These are phyloP conservation scores for Lentinula raphanica DNA, from an alignment of 768 basidiomycete species.

Conservation along the genomic window DNA sequence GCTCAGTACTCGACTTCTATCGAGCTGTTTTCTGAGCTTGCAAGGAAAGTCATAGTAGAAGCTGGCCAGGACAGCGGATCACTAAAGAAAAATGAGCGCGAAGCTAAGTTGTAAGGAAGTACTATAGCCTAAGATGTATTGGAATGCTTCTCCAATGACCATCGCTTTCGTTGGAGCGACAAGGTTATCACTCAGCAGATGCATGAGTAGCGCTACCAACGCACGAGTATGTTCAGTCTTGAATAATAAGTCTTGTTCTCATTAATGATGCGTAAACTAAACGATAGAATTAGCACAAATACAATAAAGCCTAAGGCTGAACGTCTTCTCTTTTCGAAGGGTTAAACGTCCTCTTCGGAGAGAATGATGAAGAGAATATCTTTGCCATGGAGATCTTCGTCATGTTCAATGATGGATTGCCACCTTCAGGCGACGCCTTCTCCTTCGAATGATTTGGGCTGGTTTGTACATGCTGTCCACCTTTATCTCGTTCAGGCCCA, in stretches of 20 bases:
- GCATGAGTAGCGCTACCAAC: too few relatives aligned
- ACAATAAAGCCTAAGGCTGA: too few relatives aligned
- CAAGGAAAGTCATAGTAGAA: neutral
- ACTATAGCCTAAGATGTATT: too few relatives aligned
- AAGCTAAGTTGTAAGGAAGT: constrained; percentile 27
- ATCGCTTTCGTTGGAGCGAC: too few relatives aligned
- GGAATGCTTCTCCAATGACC: neutral
- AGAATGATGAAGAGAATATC: neutral
- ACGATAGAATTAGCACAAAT: too few relatives aligned
- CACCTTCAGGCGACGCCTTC: neutral
- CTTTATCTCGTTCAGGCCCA: neutral
- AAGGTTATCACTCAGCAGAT: too few relatives aligned
- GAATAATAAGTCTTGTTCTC: too few relatives aligned
- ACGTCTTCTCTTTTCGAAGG: too few relatives aligned
- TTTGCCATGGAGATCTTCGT: neutral
- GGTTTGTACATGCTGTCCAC: neutral
- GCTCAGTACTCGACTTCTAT: constrained; percentile 25
- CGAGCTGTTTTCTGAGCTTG: neutral
- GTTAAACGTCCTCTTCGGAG: neutral
- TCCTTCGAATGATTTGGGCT: neutral
- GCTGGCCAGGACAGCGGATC: neutral
- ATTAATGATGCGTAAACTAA: too few relatives aligned
- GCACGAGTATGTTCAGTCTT: too few relatives aligned
- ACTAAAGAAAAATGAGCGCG: neutral
- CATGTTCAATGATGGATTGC: neutral